A percentile compares a stretch with the other conserved stretches of the same genome.
Evolutionary conservation across 2,329 filamentous ascomycete genomes (phyloP).

Genomic region (Davidsoniella virescens): DNA sequence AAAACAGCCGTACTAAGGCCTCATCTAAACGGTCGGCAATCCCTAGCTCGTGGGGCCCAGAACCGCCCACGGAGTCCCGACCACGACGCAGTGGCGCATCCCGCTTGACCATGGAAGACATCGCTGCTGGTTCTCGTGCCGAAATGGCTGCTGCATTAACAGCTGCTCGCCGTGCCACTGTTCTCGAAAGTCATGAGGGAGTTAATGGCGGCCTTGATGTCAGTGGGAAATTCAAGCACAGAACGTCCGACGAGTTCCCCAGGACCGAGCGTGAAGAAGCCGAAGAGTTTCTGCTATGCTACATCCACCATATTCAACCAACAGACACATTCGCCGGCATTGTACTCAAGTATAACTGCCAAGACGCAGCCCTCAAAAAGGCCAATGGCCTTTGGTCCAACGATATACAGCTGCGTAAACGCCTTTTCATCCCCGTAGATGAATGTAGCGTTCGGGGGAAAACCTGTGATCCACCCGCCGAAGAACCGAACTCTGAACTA

Average conservation of each 20-base stretch:
- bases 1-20: not conserved
- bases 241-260: slow-evolving; percentile 48
- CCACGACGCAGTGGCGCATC: no score
- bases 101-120: slow-evolving; percentile 23
- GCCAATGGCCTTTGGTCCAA: slow-evolving; percentile 91
- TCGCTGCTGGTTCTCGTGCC: slow-evolving; percentile 37
- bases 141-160: slow-evolving; percentile 38
- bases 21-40: slow-evolving; percentile 8
- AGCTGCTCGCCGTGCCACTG: slow-evolving; percentile 39
- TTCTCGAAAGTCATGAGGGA: slow-evolving; percentile 44
- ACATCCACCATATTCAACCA: slow-evolving; percentile 70
- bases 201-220: slow-evolving; percentile 42
- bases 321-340: slow-evolving; percentile 83
- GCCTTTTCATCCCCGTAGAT: slow-evolving; percentile 73
- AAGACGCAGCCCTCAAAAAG: slow-evolving; percentile 65
- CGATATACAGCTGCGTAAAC: slow-evolving; percentile 73
- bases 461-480: slow-evolving; percentile 37
- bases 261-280: slow-evolving; percentile 32
- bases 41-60: slow-evolving; percentile 31
- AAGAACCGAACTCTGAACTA: not conserved
- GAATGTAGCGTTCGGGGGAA: slow-evolving; percentile 72
- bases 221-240: slow-evolving; percentile 40
- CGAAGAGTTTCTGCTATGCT: slow-evolving; percentile 64
- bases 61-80: slow-evolving; percentile 20
- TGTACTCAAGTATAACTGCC: slow-evolving; percentile 77